Base-by-base conservation (phyloP, 352 stramenopile genomes). In the Phytopythium mirpurense region DNA sequence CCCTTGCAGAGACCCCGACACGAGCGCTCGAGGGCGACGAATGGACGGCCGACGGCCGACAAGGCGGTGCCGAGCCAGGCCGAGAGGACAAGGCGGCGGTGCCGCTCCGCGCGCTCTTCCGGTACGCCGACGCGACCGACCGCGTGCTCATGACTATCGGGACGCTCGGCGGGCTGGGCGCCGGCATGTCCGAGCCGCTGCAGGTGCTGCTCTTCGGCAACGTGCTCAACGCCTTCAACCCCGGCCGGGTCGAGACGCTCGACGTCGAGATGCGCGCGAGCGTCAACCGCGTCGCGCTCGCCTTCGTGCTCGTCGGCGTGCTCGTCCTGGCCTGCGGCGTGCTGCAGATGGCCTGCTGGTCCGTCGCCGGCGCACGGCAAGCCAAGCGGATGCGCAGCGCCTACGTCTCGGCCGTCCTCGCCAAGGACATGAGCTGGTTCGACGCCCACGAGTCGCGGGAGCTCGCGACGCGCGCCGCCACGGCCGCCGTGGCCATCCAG, bases 341-440 rank as follows among this genome's bases (percentile, higher is more conserved):
- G 40, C 9, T 72, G 23, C 71, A 86, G 42, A 66, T 84, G 21
- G 61, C 64, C 12, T 82, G 68, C 59, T 87, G 75, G 74, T 67
- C 74, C 0, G 42, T 82, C 26, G 61, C 76, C 0, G 70, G 65
- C 3, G 72, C 68, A 12, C 74, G 69, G 1, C 76, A 87, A 42
- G 62, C 65, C 19, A 83, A 79, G 37, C 53, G 62, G 9, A 65
- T 81, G 6, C 67, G 74, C 45, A 61, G 56, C 16, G 57, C 57
- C 16, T 85, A 81, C 54, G 61, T 69, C 2, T 40, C 47, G 29
- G 56, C 73, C 45, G 68, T 80, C 56, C 43, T 83, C 29, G 65
- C 72, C 46, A 42, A 78, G 50, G 63, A 83, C 23, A 74, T 83
- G 11, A 45, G 47, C 9, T 83, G 72, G 72, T 80, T 76, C 58